phyloP scores from a whole-genome alignment of 2,329 filamentous ascomycete species.

The Akanthomyces lecanii region DNA sequence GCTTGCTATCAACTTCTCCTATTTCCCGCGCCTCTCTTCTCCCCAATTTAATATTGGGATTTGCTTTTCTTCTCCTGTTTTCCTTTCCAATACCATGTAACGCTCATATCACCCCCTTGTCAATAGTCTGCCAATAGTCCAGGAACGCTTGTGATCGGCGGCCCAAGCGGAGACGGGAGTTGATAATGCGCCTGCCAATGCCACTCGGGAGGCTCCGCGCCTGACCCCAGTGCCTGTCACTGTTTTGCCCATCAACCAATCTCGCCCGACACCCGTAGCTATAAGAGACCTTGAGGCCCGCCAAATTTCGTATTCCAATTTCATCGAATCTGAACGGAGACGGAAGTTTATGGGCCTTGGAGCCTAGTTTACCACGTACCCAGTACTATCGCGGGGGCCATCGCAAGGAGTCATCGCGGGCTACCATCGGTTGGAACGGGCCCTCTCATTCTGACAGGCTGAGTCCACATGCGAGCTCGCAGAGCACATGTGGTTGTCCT shows the following conservation, averaged over 20 bases:
- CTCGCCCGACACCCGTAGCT: too few relatives aligned
- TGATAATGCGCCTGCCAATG: background rate
- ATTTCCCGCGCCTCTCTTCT: background rate
- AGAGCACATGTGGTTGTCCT: background rate
- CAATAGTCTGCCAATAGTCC: constrained; percentile 6
- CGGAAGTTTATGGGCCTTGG: too few relatives aligned
- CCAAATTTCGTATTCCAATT: too few relatives aligned
- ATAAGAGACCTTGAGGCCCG: too few relatives aligned
- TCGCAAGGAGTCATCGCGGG: background rate
- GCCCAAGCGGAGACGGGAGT: background rate
- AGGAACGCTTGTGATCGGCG: constrained; percentile 4
- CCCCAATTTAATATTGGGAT: background rate
- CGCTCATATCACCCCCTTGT: background rate
- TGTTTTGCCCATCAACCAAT: too few relatives aligned
- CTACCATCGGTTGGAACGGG: too few relatives aligned
- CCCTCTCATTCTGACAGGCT: too few relatives aligned
- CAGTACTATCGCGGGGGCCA: background rate
- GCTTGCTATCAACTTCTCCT: background rate
- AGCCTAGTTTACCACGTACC: too few relatives aligned
- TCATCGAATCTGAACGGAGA: too few relatives aligned
- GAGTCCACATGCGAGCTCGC: background rate
- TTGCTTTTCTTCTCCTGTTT: background rate
- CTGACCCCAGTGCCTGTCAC: too few relatives aligned
- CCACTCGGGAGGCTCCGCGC: background rate
- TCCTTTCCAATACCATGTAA: background rate